Evolutionary conservation across 768 basidiomycete species (phyloP).

Genomic region (Pleurotus tuoliensis): DNA sequence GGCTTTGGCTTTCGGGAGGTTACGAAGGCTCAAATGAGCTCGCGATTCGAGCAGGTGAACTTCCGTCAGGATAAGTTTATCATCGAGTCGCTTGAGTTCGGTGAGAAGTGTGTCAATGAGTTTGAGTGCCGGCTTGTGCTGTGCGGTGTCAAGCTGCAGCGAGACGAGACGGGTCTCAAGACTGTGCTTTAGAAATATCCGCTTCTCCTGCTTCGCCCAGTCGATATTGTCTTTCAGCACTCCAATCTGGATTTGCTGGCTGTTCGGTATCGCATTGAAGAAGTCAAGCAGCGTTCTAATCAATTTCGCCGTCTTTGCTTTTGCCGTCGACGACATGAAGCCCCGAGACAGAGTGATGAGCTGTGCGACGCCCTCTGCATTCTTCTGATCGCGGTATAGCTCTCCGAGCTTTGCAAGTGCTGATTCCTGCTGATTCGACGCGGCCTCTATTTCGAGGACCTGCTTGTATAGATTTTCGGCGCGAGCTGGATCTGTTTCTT

Average conservation of each 20-base stretch:
- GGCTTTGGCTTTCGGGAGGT: slow-evolving; percentile 87
- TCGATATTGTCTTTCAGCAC: slow-evolving; percentile 89
- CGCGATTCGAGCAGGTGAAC: slow-evolving; percentile 92
- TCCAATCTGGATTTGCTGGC: slow-evolving; percentile 70
- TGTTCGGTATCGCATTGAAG: slow-evolving; percentile 76
- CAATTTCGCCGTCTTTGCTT: slow-evolving; percentile 95
- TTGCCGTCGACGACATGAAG: slow-evolving; percentile 93
- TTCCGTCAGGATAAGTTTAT: slow-evolving; percentile 97
- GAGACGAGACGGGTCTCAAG: slow-evolving; percentile 85
- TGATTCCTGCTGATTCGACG: slow-evolving; percentile 62
- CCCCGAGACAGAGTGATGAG: slow-evolving; percentile 79
- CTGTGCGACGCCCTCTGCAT: slow-evolving; percentile 80
- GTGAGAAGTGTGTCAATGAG: slow-evolving; percentile 86
- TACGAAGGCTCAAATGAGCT: slow-evolving; percentile 86
- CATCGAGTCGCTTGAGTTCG: slow-evolving; percentile 90
- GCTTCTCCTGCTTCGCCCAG: slow-evolving; percentile 90
- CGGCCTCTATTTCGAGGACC: slow-evolving; percentile 43
- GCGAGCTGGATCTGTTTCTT: slow-evolving; percentile 45
- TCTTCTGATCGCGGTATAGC: slow-evolving; percentile 81
- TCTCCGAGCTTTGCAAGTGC: slow-evolving; percentile 85
- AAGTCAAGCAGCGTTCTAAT: slow-evolving; percentile 93
- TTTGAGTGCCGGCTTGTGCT: slow-evolving; percentile 73
- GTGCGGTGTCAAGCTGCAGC: slow-evolving; percentile 73
- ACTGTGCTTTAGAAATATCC: slow-evolving; percentile 93
- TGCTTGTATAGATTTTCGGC: slow-evolving; percentile 76